Conservation (phyloP, 345 rosid species). For the Balakata baccata region DNA sequence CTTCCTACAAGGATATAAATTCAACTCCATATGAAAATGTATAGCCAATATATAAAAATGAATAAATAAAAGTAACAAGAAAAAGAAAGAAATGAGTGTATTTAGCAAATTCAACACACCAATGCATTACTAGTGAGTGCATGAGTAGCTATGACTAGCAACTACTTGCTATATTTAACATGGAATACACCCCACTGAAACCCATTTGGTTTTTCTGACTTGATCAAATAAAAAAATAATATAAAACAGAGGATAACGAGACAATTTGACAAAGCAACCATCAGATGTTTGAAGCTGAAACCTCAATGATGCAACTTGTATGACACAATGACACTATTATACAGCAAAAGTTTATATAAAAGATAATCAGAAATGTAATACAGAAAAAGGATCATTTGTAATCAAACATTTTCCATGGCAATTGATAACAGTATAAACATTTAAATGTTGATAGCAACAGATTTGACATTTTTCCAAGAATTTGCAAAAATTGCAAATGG, state of each 20-base stretch:
- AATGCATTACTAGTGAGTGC: not conserved
- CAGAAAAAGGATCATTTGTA: not conserved
- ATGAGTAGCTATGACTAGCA: not conserved
- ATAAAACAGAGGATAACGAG: not conserved
- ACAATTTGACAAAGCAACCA: not conserved
- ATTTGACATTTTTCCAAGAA: not conserved
- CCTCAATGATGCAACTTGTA: not conserved
- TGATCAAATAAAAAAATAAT: not conserved
- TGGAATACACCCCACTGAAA: not conserved
- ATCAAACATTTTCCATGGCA: not conserved
- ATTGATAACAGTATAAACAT: not conserved
- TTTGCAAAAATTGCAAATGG: not conserved
- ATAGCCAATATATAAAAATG: too few species aligned
- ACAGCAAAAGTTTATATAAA: not conserved
- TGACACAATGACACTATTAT: not conserved
- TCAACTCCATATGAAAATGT: not conserved
- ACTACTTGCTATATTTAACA: not conserved
- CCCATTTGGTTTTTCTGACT: not conserved
- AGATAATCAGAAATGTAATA: not conserved
- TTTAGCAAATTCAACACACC: not conserved
- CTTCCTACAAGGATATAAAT: constrained; percentile 53
- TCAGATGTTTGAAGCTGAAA: not conserved
- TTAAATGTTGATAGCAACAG: not conserved
- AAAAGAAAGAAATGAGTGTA: not conserved
- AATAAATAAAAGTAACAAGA: not conserved